Evolutionary conservation across 2,329 filamentous ascomycete genomes (phyloP).

Genomic region (Botrytis squamosa): DNA sequence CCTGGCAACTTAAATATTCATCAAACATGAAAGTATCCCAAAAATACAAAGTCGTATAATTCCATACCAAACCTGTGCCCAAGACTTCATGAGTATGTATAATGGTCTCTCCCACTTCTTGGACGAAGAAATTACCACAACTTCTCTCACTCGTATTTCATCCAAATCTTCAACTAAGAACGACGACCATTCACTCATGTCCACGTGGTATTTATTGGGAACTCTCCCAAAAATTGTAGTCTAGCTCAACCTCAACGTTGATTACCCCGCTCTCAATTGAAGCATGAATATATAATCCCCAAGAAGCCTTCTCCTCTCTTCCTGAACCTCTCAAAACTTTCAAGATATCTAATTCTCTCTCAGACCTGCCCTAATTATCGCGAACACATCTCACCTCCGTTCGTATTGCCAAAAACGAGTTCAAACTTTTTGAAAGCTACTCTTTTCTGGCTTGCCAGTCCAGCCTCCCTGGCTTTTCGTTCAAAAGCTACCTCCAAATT

Average conservation of each 20-base stretch:
- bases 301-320: too few relatives aligned
- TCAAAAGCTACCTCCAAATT: too few relatives aligned
- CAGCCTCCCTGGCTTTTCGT: too few relatives aligned
- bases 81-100: neutral
- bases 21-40: neutral
- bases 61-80: neutral
- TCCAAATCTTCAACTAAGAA: neutral
- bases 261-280: neutral
- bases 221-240: neutral
- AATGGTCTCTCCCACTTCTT: neutral
- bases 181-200: neutral
- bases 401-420: too few relatives aligned
- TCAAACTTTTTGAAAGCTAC: too few relatives aligned
- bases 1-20: neutral
- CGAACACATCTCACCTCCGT: too few relatives aligned
- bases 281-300: neutral
- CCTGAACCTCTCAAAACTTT: too few relatives aligned
- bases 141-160: too few relatives aligned
- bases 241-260: neutral
- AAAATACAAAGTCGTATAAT: neutral
- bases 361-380: too few relatives aligned
- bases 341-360: too few relatives aligned
- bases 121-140: neutral
- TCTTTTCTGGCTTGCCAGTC: too few relatives aligned
- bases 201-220: too few relatives aligned